Conservation (phyloP, 352 stramenopile genomes). For the Phytophthora pluvialis region DNA sequence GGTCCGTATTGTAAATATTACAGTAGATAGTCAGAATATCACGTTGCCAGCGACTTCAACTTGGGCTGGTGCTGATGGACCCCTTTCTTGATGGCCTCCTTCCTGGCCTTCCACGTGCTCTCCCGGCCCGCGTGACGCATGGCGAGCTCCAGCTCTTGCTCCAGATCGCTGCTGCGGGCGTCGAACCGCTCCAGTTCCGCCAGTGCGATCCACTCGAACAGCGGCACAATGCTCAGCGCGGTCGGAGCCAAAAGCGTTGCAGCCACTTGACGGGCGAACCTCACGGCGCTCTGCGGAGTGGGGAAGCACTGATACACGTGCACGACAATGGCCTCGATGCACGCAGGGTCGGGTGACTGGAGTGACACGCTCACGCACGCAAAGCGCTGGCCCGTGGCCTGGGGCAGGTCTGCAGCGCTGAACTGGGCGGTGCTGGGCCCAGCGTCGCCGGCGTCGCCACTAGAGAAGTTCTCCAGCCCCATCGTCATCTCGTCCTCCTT, state of each 20-base stretch:
- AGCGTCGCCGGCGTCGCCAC: constrained; percentile 1
- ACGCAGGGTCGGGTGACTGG: constrained; percentile 22
- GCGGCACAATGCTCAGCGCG: constrained; percentile 67
- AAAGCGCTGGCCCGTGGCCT: constrained; percentile 74
- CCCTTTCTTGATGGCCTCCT: constrained; percentile 67
- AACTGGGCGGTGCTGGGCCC: constrained; percentile 40
- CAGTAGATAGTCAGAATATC: constrained; percentile 3
- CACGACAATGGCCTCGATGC: constrained; percentile 63
- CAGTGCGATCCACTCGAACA: constrained; percentile 82
- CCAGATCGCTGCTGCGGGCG: constrained; percentile 58
- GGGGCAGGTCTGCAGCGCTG: constrained; percentile 48
- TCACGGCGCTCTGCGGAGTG: constrained; percentile 76
- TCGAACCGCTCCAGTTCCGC: constrained; percentile 79
- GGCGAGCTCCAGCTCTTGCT: constrained; percentile 67
- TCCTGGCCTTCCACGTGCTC: constrained; percentile 76
- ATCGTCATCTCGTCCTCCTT: constrained; percentile 88
- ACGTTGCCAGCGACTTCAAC: constrained; percentile 16
- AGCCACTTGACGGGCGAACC: constrained; percentile 69
- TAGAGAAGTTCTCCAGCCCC: constrained; percentile 72
- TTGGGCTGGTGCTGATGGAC: constrained; percentile 19
- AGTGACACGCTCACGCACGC: constrained; percentile 68
- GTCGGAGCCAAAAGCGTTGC: constrained; percentile 49
- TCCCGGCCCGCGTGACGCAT: constrained; percentile 35
- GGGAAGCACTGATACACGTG: constrained; percentile 87
- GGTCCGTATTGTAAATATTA: constrained; percentile 13